A percentile compares a stretch with the other conserved stretches of the same genome.
phyloP scores from a whole-genome alignment of 129 eudicot genomes.

The Flaveria sonorensis region DNA sequence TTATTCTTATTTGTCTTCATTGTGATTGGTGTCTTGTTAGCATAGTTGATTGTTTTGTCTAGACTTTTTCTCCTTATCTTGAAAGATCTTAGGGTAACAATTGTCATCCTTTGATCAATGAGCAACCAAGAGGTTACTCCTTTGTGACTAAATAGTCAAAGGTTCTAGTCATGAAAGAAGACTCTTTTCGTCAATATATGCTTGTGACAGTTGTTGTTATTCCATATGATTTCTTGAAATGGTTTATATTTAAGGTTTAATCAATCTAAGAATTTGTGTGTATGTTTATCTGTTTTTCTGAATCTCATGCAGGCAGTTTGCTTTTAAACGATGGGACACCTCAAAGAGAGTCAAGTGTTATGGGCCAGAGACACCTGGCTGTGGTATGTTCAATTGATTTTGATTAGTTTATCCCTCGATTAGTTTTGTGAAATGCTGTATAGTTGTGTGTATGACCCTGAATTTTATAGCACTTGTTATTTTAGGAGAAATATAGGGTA shows the following conservation, averaged over 20 bases:
- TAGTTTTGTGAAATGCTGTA: neutral
- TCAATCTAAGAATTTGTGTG: neutral
- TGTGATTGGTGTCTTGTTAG: constrained; percentile 16
- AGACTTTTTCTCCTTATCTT: neutral
- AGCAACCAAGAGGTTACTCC: neutral
- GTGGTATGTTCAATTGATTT: constrained; percentile 36
- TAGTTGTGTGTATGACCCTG: too few relatives aligned
- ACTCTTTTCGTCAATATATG: neutral
- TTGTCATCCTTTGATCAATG: neutral
- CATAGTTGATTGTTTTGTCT: constrained; percentile 4
- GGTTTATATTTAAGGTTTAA: neutral
- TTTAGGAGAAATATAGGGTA: constrained; percentile 66
- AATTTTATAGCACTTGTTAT: neutral
- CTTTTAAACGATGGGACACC: constrained; percentile 32
- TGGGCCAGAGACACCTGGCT: constrained; percentile 28
- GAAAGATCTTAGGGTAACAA: neutral
- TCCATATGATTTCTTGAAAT: too few relatives aligned
- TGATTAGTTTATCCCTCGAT: neutral
- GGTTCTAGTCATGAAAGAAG: neutral
- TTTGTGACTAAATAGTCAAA: neutral
- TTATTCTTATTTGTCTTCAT: neutral
- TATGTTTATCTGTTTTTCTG: neutral
- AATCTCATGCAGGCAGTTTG: constrained; percentile 51
- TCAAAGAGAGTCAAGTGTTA: constrained; percentile 8
- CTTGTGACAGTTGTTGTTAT: neutral